Evolutionary conservation across 2,329 filamentous ascomycete species (phyloP), one percentile per base, ranked within the genome.

Genomic region (Aureobasidium sp.): DNA sequence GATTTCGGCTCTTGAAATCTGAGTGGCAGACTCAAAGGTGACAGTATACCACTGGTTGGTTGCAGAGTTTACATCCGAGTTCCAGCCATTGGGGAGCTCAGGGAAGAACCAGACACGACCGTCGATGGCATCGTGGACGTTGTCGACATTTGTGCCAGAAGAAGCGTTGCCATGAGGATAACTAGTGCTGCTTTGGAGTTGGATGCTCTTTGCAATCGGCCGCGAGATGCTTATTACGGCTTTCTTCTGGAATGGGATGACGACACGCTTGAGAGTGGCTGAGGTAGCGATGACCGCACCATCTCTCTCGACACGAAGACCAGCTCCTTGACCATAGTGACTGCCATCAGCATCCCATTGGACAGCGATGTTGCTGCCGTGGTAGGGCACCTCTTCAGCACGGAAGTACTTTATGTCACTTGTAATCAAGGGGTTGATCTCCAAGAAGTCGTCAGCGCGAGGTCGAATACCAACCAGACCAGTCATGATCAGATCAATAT

Each of bases 381-480:
- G 76, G 64, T 78, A 78, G 3, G 72, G 62, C 14, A 78, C 69
- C 25, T 71, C 67, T 61, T 78, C 75, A 1, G 73, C 70, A 7
- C 76, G 73, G 70, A 78, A 78, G 66, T 74, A 78, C 0, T 68
- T 64, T 3, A 77, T 69, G 27, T 63, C 62, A n/a, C 72, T 69
- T 9, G 68, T 65, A 0, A 73, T 70, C 1, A 75, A 68, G 0
- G 76, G 76, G 60, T 76, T 75, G 21, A 78, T 71, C 59, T 76
- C 74, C 1, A 78, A 68, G 0, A 70, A 66, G 61, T 77, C 69
- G 36, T 76, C 71, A 9, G 70, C 68, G 0, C 71, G 70, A 3
- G 76, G 72, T 0, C 76, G 74, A 37, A 78, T 74, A 0, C 76
- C 76, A 0, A 78, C 72, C 3, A 78, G 68, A 0, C 76, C 76